These are phyloP conservation scores for Nakaseomyces kungkrabaensis DNA, from an alignment of 1,139 yeast genomes.

Conservation along the genomic window DNA sequence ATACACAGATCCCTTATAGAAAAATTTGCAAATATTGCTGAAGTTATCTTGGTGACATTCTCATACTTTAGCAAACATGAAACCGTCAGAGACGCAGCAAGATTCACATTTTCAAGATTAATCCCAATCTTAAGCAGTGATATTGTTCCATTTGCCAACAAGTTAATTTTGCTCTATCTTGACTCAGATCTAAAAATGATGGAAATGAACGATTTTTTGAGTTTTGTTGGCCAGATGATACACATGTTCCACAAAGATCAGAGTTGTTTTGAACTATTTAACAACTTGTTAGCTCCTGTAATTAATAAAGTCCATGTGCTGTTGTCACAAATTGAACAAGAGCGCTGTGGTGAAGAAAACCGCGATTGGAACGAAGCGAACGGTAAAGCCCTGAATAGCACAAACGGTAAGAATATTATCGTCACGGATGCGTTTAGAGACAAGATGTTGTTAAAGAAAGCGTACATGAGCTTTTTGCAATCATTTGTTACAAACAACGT, in stretches of 20 bases:
- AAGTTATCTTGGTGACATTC: conserved; percentile 73
- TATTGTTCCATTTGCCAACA: conserved; percentile 51
- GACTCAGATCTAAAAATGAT: conserved; percentile 50
- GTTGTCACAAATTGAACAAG: conserved; percentile 31
- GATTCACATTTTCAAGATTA: conserved; percentile 80
- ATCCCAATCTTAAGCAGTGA: conserved; percentile 59
- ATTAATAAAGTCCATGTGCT: conserved; percentile 53
- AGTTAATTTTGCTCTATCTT: conserved; percentile 64
- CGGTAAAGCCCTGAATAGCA: conserved; percentile 11
- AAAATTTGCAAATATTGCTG: conserved; percentile 63
- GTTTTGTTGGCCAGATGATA: conserved; percentile 80
- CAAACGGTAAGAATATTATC: conserved; percentile 29
- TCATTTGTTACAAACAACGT: conserved; percentile 67
- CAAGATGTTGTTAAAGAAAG: conserved; percentile 51
- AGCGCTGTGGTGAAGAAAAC: conserved; percentile 13
- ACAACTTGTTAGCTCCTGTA: conserved; percentile 64
- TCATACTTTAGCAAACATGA: conserved; percentile 63
- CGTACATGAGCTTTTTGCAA: conserved; percentile 60
- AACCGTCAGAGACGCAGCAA: conserved; percentile 70
- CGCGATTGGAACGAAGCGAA: conserved; percentile 7
- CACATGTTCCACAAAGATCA: conserved; percentile 65
- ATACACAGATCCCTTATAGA: conserved; percentile 30
- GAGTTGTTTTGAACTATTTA: conserved; percentile 62
- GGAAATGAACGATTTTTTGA: conserved; percentile 72
- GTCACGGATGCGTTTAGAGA: conserved; percentile 47